A percentile compares a stretch with the other conserved stretches of the same genome.
Conservation (phyloP, 495 filamentous ascomycete genomes). For the Aspergillus indologenus region DNA sequence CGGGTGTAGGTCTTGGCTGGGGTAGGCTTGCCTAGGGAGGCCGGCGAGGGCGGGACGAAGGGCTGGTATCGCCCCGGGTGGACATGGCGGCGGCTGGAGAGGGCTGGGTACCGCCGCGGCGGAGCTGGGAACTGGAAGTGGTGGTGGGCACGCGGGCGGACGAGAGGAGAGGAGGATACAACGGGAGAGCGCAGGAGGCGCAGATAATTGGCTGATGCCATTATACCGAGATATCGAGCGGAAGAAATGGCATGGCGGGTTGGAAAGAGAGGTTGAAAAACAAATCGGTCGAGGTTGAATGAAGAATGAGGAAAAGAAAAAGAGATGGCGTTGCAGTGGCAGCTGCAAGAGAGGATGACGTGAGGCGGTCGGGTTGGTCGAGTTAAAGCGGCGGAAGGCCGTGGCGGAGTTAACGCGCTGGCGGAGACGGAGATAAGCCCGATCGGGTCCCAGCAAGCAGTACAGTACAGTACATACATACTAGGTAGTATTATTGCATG, state of each 20-base stretch:
- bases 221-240: constrained; percentile 11
- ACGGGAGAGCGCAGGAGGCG: constrained; percentile 8
- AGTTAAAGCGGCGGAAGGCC: neutral
- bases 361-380: too few species aligned
- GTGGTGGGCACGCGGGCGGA: constrained; percentile 12
- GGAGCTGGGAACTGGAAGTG: constrained; percentile 2
- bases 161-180: constrained; percentile 6
- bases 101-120: constrained; percentile 8
- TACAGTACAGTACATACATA: neutral
- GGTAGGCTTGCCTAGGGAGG: constrained; percentile 71
- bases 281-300: constrained; percentile 4
- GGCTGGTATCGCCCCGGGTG: constrained; percentile 55
- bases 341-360: constrained; percentile 6
- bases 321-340: constrained; percentile 1
- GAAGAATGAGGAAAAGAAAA: constrained; percentile 3
- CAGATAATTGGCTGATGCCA: constrained; percentile 5
- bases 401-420: neutral
- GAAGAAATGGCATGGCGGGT: constrained; percentile 27
- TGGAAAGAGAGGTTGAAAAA: constrained; percentile 2
- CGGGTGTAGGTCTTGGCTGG: constrained; percentile 62
- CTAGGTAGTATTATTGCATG: neutral
- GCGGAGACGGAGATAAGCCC: constrained; percentile 7
- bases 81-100: constrained; percentile 21
- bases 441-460: constrained; percentile 6
- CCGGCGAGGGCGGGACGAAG: constrained; percentile 77